Percentiles rank a stretch among this genome's conserved stretches.
phyloP scores from a whole-genome alignment of 495 filamentous ascomycete genomes.

The Baudoinia panamericana region DNA sequence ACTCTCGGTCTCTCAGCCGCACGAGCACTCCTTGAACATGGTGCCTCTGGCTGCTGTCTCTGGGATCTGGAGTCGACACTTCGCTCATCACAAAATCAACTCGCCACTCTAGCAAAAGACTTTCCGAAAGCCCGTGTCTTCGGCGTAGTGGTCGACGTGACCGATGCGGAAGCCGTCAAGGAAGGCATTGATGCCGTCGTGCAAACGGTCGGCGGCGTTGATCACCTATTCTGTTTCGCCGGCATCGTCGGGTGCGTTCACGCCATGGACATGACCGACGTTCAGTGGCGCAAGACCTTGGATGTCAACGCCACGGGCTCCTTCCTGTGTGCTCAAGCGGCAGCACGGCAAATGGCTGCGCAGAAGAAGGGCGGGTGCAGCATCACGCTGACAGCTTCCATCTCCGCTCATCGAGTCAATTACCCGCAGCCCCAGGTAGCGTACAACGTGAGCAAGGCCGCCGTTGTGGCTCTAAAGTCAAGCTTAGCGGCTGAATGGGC shows the following conservation, averaged over 20 bases:
- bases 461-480: conserved; percentile 43
- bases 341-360: conserved; percentile 33
- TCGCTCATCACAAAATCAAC: conserved; percentile 26
- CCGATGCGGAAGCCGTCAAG: conserved; percentile 30
- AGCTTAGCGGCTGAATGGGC: conserved; percentile 58
- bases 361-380: conserved; percentile 40
- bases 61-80: conserved; percentile 45
- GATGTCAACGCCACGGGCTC: conserved; percentile 58
- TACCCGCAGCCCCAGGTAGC: conserved; percentile 56
- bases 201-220: conserved; percentile 38
- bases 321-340: conserved; percentile 56
- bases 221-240: conserved; percentile 51
- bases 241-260: conserved; percentile 50
- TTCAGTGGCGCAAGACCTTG: conserved; percentile 45
- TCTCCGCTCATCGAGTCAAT: conserved; percentile 54
- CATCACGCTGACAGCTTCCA: conserved; percentile 54
- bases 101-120: conserved; percentile 34
- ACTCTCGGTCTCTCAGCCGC: conserved; percentile 47
- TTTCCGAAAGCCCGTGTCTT: conserved; percentile 43
- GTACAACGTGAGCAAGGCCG: conserved; percentile 61
- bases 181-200: conserved; percentile 32
- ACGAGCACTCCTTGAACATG: conserved; percentile 60
- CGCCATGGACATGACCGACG: conserved; percentile 41
- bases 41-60: conserved; percentile 44
- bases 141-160: conserved; percentile 45